These are phyloP conservation scores for Yamadazyma phyllophila DNA, from an alignment of 805 yeast genomes.

Conservation along the genomic window DNA sequence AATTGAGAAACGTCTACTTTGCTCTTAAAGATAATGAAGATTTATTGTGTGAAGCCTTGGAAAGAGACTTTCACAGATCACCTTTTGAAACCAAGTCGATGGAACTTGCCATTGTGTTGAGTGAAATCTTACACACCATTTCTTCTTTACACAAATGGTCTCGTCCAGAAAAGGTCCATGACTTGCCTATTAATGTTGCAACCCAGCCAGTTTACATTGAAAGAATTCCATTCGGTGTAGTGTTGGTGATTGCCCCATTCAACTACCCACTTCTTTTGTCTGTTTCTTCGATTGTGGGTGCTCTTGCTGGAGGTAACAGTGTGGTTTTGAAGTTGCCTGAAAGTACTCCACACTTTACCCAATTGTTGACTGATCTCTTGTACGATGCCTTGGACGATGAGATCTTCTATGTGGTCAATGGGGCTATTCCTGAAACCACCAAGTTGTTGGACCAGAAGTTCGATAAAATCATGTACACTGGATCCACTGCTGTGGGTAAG, in stretches of 20 bases:
- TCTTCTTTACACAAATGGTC: slow-evolving; percentile 59
- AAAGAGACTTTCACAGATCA: slow-evolving; percentile 66
- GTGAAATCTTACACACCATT: slow-evolving; percentile 61
- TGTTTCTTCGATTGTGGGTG: slow-evolving; percentile 68
- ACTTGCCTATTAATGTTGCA: slow-evolving; percentile 33
- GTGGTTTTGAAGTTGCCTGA: slow-evolving; percentile 80
- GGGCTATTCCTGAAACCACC: slow-evolving; percentile 65
- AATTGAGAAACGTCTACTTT: slow-evolving; percentile 65
- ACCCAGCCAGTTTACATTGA: slow-evolving; percentile 33
- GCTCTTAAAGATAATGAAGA: slow-evolving; percentile 59
- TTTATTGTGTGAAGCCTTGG: slow-evolving; percentile 54
- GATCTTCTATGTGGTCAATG: slow-evolving; percentile 64
- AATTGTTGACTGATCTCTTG: slow-evolving; percentile 55
- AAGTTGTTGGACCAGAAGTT: slow-evolving; percentile 58
- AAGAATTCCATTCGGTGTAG: slow-evolving; percentile 55
- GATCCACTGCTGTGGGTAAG: slow-evolving; percentile 72
- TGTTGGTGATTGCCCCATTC: slow-evolving; percentile 74
- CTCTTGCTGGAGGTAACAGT: slow-evolving; percentile 82
- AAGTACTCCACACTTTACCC: slow-evolving; percentile 59
- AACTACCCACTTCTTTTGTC: slow-evolving; percentile 73
- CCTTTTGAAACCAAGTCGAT: slow-evolving; percentile 56
- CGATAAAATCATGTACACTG: slow-evolving; percentile 87
- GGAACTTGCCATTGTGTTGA: slow-evolving; percentile 52
- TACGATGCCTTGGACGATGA: slow-evolving; percentile 52
- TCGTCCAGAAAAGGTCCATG: slow-evolving; percentile 45